Conservation (phyloP, 148 eudicot genomes). For the Heliamphora exappendiculata region DNA sequence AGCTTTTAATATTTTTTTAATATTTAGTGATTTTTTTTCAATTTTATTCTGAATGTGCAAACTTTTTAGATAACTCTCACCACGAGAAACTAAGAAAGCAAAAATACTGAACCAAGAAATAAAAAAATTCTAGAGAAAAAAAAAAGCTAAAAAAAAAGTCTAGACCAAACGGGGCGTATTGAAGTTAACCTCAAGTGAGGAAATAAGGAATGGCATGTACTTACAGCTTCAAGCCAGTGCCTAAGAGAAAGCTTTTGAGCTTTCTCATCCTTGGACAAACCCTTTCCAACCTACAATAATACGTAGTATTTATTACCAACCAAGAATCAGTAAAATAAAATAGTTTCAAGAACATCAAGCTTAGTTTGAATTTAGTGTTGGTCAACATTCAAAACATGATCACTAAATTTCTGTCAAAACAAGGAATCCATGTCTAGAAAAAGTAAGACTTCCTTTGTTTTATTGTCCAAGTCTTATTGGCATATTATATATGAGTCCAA, state of each 20-base stretch:
- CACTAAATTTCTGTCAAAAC: neutral
- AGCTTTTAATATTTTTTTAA: no score
- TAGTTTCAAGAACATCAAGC: neutral
- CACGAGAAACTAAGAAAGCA: no score
- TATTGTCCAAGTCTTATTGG: neutral
- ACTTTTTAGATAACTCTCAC: no score
- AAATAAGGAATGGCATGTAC: conserved; percentile 1
- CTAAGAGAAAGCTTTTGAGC: conserved; percentile 22
- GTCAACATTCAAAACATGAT: conserved; percentile 9
- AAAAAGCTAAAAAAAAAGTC: no score
- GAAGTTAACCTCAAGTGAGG: no score
- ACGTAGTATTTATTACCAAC: no score
- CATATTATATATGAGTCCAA: neutral
- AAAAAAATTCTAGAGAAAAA: no score
- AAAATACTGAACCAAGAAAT: no score
- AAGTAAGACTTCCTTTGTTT: neutral
- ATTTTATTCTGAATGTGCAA: no score
- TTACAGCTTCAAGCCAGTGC: conserved; percentile 38
- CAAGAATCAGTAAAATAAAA: no score
- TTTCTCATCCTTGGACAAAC: conserved; percentile 28
- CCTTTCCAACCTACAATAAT: conserved; percentile 25
- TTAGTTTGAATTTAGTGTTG: neutral
- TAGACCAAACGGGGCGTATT: no score
- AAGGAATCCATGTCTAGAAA: neutral
- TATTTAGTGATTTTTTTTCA: no score